Evolutionary conservation across 2,329 filamentous ascomycete genomes (phyloP).

Genomic region (Sarocladium brachiariae): DNA sequence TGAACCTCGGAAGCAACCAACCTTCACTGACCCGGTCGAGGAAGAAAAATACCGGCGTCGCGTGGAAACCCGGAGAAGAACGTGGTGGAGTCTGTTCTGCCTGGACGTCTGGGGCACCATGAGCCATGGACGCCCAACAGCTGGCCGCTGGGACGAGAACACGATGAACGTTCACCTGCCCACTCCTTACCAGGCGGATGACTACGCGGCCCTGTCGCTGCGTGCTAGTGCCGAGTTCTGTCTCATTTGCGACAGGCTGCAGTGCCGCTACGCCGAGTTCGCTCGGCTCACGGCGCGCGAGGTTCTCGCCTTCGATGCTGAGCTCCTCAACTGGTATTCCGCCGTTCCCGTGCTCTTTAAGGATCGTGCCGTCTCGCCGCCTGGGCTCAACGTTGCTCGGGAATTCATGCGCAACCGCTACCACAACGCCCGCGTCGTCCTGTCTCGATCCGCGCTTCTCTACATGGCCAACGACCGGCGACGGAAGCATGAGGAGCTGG

Average conservation of each 20-base stretch:
- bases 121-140: conserved; percentile 56
- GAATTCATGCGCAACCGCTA: conserved; percentile 25
- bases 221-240: conserved; percentile 22
- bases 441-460: conserved; percentile 18
- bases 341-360: conserved; percentile 17
- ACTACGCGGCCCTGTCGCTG: conserved; percentile 19
- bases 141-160: conserved; percentile 21
- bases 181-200: conserved; percentile 14
- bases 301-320: conserved; percentile 20
- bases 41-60: conserved; percentile 20
- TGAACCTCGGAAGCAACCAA: conserved; percentile 32
- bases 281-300: conserved; percentile 19
- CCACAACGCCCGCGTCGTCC: conserved; percentile 21
- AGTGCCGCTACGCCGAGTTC: conserved; percentile 23
- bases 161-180: conserved; percentile 25
- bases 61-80: conserved; percentile 53
- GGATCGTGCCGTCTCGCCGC: conserved; percentile 16
- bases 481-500: conserved; percentile 11
- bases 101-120: conserved; percentile 67
- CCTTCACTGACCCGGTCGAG: conserved; percentile 35
- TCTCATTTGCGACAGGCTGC: conserved; percentile 22
- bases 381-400: conserved; percentile 19
- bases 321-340: conserved; percentile 21
- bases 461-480: conserved; percentile 18
- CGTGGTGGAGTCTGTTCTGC: conserved; percentile 68